Conservation (phyloP, 2,329 filamentous ascomycete genomes). For the Hypoxylon sp. region DNA sequence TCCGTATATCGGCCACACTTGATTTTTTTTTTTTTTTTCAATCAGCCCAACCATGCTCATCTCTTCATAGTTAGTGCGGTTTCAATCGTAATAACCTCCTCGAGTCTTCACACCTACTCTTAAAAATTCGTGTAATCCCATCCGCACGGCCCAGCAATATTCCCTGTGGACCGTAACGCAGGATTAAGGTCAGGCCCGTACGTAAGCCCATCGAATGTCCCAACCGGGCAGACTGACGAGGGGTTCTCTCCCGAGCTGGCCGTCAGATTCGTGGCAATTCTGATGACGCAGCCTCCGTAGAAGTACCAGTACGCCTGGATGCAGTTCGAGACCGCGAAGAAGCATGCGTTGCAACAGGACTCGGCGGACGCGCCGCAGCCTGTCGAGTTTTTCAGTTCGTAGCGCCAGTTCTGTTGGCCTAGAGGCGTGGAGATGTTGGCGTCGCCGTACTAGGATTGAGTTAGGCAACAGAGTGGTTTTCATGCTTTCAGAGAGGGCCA, state of each 20-base stretch:
- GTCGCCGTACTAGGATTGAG: background rate
- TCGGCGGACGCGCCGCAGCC: background rate
- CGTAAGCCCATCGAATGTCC: background rate
- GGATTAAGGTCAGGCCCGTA: slow-evolving; percentile 15
- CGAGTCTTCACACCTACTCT: background rate
- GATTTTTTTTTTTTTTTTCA: background rate
- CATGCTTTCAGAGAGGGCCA: too few species aligned
- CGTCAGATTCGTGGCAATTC: background rate
- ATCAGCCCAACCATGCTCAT: background rate
- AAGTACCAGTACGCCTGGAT: background rate
- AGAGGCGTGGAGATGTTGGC: background rate
- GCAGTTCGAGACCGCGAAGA: background rate
- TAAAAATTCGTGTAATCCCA: slow-evolving; percentile 18
- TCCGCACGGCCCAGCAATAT: slow-evolving; percentile 19
- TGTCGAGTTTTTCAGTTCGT: background rate
- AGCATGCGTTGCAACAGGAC: background rate
- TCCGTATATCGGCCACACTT: background rate
- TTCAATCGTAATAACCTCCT: background rate
- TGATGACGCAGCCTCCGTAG: background rate
- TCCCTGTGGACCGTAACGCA: slow-evolving; percentile 3
- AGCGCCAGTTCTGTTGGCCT: background rate
- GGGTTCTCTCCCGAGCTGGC: background rate
- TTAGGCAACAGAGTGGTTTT: background rate
- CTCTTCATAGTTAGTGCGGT: background rate
- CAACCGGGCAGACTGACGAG: background rate